Conservation (phyloP, 371 early-diverging fungal species). For the Massospora cicadina region DNA sequence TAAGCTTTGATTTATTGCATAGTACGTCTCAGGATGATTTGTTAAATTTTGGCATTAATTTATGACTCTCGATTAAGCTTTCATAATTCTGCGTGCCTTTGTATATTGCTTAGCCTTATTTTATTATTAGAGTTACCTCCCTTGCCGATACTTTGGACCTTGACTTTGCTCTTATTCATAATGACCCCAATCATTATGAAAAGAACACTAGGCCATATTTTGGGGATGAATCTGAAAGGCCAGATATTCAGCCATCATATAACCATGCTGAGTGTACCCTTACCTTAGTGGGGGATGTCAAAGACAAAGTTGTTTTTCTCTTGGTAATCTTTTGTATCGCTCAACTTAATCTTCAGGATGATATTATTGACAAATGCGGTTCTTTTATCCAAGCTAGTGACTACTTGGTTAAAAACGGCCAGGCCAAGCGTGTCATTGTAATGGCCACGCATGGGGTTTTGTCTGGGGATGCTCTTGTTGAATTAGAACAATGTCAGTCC, state of each 20-base stretch:
- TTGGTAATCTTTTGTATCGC: constrained; percentile 31
- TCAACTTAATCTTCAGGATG: constrained; percentile 38
- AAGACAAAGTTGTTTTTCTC: constrained; percentile 68
- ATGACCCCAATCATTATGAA: constrained; percentile 42
- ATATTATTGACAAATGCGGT: constrained; percentile 70
- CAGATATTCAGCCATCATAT: neutral
- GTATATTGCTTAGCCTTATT: no score
- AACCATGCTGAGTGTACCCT: constrained; percentile 16
- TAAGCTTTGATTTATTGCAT: neutral
- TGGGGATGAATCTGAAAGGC: neutral
- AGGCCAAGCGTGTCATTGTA: constrained; percentile 69
- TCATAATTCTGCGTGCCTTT: no score
- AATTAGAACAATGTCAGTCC: constrained; percentile 67
- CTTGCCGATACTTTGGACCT: constrained; percentile 85
- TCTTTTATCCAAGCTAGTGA: constrained; percentile 87
- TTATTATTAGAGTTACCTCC: constrained; percentile 58
- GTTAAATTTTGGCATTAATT: no score
- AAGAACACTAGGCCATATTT: constrained; percentile 10
- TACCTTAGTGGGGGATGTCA: constrained; percentile 87
- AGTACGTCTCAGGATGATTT: neutral
- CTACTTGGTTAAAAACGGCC: constrained; percentile 63
- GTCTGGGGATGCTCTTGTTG: constrained; percentile 60
- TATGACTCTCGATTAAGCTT: no score
- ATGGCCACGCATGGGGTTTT: constrained; percentile 91
- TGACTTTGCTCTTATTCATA: constrained; percentile 91